Evolutionary conservation across 257 asterid species (phyloP), one percentile per base, ranked within the genome.

Genomic region (Fraxinus americana): DNA sequence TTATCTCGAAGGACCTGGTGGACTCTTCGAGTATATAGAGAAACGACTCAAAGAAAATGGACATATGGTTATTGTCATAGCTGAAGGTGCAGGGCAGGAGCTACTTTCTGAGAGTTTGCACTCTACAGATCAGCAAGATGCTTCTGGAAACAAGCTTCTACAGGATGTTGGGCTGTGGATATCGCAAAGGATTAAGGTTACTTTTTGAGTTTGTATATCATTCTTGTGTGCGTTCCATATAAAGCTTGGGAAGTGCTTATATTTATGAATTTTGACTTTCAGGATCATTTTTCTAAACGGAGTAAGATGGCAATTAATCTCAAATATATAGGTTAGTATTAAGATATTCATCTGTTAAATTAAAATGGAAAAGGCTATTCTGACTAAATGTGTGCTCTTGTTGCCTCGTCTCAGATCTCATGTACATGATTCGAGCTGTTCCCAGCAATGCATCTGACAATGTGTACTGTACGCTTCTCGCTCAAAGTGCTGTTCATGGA

Each of bases 61-160:
- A 19, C 99, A 94, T 52, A 94, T 94, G 99, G 98, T 94, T 71
- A 90, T 94, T 70, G 99, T 94, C 54, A 84, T 91, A 75, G 98
- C 99, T 2, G 99, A 94, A 88, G 99, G 99, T 75, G 98, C 98
- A 6, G 99, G 98, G 41, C 97, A 94, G 81, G 98, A 88, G 81
- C 82, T 91, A 30, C 88, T 91, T 29, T 83, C 92, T 14, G 90
- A 90, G 92, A 91, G 92, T 54, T 78, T 87, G 81, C 72, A 50
- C 48, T 80, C 91, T 73, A 54, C 71, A 7, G 83, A 81, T 67
- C 82, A 77, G 72, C 57, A 85, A 75, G 98, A 92, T 87, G 91
- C 94, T 82, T 94, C 98, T 19, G 98, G 98, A 57, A 91, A 92
- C 82, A 92, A 88, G 84, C 92, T 91, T 77, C 86, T 92, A 27